Base-by-base conservation (phyloP, 1,139 yeast genomes). In the Diutina neorugosa region DNA sequence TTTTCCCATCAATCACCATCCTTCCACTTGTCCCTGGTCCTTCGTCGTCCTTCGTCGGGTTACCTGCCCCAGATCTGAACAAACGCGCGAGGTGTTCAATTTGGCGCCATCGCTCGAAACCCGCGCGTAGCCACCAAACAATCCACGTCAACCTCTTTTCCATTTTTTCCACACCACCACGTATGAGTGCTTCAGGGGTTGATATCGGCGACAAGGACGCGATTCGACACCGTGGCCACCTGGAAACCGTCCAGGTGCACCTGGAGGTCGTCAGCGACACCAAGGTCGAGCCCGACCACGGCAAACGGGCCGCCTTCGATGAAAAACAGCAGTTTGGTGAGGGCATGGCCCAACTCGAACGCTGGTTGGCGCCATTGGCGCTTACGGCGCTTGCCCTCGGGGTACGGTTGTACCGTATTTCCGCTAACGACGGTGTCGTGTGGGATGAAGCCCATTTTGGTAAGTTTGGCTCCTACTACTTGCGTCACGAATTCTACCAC, bases 401-500 rank as follows among this genome's bases (percentile, higher is more conserved):
- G 54, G 79, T 78, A 51, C 69, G 84, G 64, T 70, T 78, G 65
- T 80, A 79, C 67, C 69, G 75, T 55, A 78, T 80, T 60, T 74
- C 81, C 34, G 62, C 66, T 57, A 78, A 77, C 59, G 66, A 75
- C 53, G 70, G 71, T 52, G 84, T 80, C 55, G 84, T 80, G 41
- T 80, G 84, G 84, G 84, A 80, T 63, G 84, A 80, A 65, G 84
- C 84, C 54, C 84, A 80, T 73, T 91, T 91, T 66, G 98, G 97
- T 57, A 90, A 89, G 67, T 91, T 91, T 66, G 97, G 97, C 53
- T 87, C 96, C 14, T 87, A 88, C 68, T 91, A 91, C 71, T 74
- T 91, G 60, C 84, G 91, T 73, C 96, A 88, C 65, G 95, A 90
- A 63, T 91, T 90, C 67, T 91, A 91, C 69, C 96, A 90, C 66